Base-by-base conservation (phyloP, 2,329 filamentous ascomycete genomes). In the Monosporascus ibericus region DNA sequence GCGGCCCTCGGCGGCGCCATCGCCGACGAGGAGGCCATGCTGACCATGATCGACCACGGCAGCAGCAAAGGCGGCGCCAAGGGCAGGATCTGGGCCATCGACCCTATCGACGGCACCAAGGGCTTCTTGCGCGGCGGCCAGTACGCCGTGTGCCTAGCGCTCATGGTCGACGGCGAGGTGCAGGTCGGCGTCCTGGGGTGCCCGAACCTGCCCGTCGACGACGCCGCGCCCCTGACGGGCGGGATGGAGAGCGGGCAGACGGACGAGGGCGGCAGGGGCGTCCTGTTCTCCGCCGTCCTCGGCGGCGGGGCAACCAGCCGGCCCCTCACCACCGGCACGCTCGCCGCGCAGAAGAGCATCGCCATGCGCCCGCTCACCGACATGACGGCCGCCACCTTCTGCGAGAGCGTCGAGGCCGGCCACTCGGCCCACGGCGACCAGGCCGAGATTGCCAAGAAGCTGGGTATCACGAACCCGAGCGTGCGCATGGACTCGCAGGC, bases 401-500 rank as follows among this genome's bases (percentile, higher is more conserved):
- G 94, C 75, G 94, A 99, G 77, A 91, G 88, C 61, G 92, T 99
- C 53, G 94, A 99, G 74, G 86, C 92, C 6, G 91, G 84, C 17
- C 94, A 99, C 77, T 95, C 90, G 38, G 85, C 87, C 52, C 95
- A 99, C 72, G 84, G 82, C 61, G 90, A 96, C 70, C 89, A 96
- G 62, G 89, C 88, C 38, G 79, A 84, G 61, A 95, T 99, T 65
- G 90, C 94, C 6, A 73, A 82, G 63, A 87, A 85, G 66, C 81
- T 99, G 6, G 91, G 91, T 51, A 96, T 99, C 70, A 92, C 88
- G 22, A 85, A 84, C 63, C 84, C 88, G n/a, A 91, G 88, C 60
- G 92, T 99, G 55, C 84, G 92, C 59, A 94, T 99, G 87, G 94
- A 99, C 75, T 95, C 90, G 49, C 94, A 99, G 74, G 92, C 94